Evolutionary conservation across 176 grass and related monocot genomes (phyloP), one percentile per base, ranked within the genome.

Genomic region (Tillandsia fasciculata): DNA sequence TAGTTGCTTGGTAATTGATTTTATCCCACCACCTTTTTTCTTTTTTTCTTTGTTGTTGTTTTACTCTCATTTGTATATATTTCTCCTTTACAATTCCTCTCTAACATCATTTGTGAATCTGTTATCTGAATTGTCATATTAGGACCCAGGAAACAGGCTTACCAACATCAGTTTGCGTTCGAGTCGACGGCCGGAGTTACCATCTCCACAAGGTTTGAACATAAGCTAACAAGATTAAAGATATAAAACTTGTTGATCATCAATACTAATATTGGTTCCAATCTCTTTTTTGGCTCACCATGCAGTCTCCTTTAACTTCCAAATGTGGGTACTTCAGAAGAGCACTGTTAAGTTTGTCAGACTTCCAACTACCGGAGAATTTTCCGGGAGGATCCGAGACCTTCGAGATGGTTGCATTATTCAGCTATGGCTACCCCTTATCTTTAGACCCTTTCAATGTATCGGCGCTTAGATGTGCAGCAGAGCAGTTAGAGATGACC

Each of bases 401-500:
- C 11, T 97, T 97, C 72, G 94, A 97, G 84, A 69, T 79, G 82
- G 85, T 83, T 49, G 87, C 80, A 18, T 74, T 90, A n/a, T 87
- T 86, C 89, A 77, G 74, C 72, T 97, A 97, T 70, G 86, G 81
- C 15, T 88, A 84, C 71, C 59, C 74, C 9, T 77, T 90, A 13
- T 72, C 79, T 47, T 69, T 97, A 12, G 94, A 92, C 80, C 89
- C 89, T 64, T 92, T 92, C 72, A 93, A 87, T 70, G 89, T 97
- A 2, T 66, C 89, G 0, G 81, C 86, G n/a, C 80, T 97, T 49
- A 79, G 94, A 33, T 97, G 94, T 50, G 94, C 82, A 3, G 79
- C 87, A 9, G 89, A 99, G 72, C 83, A 86, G 69, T 68, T 90
- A 22, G 87, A 77, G 74, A 84, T 82, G 75, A 53, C 14, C 3